Evolutionary conservation across 306 rosid species (phyloP), one percentile per base, ranked within the genome.

Genomic region (Acacia acuminata): DNA sequence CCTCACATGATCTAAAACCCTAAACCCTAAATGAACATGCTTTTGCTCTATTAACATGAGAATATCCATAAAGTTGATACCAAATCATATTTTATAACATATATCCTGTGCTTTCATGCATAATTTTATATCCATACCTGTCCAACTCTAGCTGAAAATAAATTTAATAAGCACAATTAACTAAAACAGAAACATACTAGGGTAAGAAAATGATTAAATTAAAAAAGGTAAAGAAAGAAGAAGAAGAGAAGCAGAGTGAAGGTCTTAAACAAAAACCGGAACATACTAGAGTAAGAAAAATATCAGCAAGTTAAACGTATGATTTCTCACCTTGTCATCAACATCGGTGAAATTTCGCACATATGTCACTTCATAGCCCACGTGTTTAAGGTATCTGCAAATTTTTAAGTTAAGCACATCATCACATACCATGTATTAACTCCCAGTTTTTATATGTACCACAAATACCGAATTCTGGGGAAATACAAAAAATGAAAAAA

Each of bases 271-370:
- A 73, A 30, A 79, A 32, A 19, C 24, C 20, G 19, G 19, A 43
- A 70, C 34, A 51, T n/a, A 25, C 4, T 53, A 2, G 20, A 14
- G 22, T 45, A 63, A 51, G 76, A 82, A 68, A 3, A 12, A 69
- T 60, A 70, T 17, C 40, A 56, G 72, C 65, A 60, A 42, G 50
- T 43, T 24, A 67, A 17, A 61, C 9, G 65, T 10, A 70, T 65
- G 60, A 3, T 76, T 71, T 76, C 88, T 84, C 88, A 92, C 99
- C 98, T 96, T 96, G 89, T 96, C 99, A 86, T 96, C 99, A 56
- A 94, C 99, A 86, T 96, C 98, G 14, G 99, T 96, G 83, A 96
- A 96, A 79, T 96, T 96, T 86, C 99, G 92, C 73, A 96, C 96
- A 77, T 94, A 96, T 0, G 94, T 92, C 32, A 96, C 94, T 86